These are phyloP conservation scores for Triticum urartu DNA, from an alignment of 176 grass and related monocot species.

Conservation along the genomic window DNA sequence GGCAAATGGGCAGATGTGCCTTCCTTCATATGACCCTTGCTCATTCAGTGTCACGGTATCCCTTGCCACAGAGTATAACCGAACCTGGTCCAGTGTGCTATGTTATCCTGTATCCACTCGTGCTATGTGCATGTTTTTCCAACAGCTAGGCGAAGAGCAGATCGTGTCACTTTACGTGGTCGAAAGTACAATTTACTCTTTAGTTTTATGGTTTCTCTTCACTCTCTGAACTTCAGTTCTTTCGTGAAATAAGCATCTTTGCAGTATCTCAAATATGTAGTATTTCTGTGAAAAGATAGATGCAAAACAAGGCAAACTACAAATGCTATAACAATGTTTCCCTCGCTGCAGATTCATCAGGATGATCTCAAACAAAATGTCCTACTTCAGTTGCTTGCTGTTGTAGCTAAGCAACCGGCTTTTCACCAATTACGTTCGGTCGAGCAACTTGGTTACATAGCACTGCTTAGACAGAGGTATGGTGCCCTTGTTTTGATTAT, in stretches of 20 bases:
- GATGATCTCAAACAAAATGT: conserved; percentile 88
- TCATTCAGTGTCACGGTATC: background rate
- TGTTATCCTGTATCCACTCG: background rate
- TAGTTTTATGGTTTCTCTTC: background rate
- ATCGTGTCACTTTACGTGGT: background rate
- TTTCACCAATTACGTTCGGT: conserved; percentile 93
- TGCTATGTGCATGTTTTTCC: background rate
- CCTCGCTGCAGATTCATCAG: conserved; percentile 73
- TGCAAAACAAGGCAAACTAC: background rate
- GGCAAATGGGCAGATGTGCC: background rate
- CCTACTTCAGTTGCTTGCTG: conserved; percentile 77
- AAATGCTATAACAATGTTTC: conserved; percentile 28
- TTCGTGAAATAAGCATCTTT: background rate
- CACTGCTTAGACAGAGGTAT: conserved; percentile 66
- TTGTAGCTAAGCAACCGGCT: conserved; percentile 90
- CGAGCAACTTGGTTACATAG: conserved; percentile 99
- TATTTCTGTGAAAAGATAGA: background rate
- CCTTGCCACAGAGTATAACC: background rate
- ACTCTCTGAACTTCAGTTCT: background rate
- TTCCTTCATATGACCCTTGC: background rate
- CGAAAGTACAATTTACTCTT: background rate
- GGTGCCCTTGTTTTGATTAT: background rate
- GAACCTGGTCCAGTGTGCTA: background rate
- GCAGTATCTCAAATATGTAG: background rate
- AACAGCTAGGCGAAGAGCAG: background rate